A percentile compares a stretch with the other conserved stretches of the same genome.
Evolutionary conservation across 805 yeast species (phyloP).

Genomic region (Starmerella sp.): DNA sequence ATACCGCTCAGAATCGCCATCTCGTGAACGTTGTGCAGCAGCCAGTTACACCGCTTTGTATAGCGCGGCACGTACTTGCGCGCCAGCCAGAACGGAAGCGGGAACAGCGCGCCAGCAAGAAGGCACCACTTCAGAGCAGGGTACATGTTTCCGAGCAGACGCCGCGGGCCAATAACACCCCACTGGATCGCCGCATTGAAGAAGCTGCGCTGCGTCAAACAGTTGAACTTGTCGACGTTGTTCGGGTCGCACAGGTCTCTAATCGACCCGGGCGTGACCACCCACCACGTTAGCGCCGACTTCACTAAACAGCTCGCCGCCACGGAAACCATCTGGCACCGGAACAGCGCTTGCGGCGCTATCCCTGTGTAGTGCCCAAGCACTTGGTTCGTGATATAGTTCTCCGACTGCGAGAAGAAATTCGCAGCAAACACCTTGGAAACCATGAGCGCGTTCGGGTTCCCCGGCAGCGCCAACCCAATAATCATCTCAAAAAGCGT

Average conservation of each 20-base stretch:
- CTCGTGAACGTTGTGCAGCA: slow-evolving; percentile 16
- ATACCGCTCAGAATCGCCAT: slow-evolving; percentile 19
- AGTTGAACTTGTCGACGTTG: slow-evolving; percentile 35
- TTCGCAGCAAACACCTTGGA: slow-evolving; percentile 51
- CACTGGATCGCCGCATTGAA: slow-evolving; percentile 44
- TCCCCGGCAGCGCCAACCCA: slow-evolving; percentile 57
- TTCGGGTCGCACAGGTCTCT: slow-evolving; percentile 35
- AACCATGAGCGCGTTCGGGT: slow-evolving; percentile 51
- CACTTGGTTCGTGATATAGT: slow-evolving; percentile 46
- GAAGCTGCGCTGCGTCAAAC: slow-evolving; percentile 33
- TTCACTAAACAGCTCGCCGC: slow-evolving; percentile 34
- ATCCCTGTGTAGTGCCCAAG: slow-evolving; percentile 34
- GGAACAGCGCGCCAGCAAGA: slow-evolving; percentile 38
- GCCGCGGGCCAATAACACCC: slow-evolving; percentile 54
- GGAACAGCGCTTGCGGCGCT: slow-evolving; percentile 35
- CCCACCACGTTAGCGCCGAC: slow-evolving; percentile 35
- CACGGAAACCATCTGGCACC: slow-evolving; percentile 33
- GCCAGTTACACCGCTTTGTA: slow-evolving; percentile 15
- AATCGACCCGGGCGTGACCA: slow-evolving; percentile 30
- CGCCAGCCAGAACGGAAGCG: slow-evolving; percentile 20
- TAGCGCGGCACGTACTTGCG: slow-evolving; percentile 14
- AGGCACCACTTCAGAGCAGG: slow-evolving; percentile 56
- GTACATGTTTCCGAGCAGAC: slow-evolving; percentile 39
- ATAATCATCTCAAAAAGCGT: slow-evolving; percentile 53
- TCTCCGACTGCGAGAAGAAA: slow-evolving; percentile 50